Evolutionary conservation across 768 basidiomycete genomes (phyloP).

Genomic region (Hygrophorus russula): DNA sequence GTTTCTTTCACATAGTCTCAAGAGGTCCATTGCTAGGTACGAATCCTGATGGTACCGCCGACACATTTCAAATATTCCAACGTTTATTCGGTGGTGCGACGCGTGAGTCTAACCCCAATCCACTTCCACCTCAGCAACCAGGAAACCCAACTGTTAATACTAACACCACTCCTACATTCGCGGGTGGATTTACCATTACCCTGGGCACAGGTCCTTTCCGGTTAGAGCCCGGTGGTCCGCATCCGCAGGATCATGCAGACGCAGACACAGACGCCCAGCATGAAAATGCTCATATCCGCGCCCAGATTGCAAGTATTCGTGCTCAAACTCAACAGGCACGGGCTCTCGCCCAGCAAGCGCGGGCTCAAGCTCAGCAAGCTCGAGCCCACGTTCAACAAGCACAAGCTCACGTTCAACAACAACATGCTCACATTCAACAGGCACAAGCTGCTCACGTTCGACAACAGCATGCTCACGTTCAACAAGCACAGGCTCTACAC

Average conservation of each 20-base stretch:
- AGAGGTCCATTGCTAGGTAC: background rate
- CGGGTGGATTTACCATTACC: slow-evolving; percentile 11
- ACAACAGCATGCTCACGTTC: too few relatives aligned
- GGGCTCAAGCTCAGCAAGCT: too few relatives aligned
- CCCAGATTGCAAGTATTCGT: too few relatives aligned
- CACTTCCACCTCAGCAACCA: background rate
- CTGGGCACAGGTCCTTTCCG: slow-evolving; percentile 5
- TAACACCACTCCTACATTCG: slow-evolving; percentile 5
- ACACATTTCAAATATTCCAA: slow-evolving; percentile 12
- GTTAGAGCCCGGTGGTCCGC: background rate
- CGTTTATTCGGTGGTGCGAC: slow-evolving; percentile 6
- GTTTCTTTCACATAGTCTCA: slow-evolving; percentile 1
- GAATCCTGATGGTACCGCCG: slow-evolving; percentile 3
- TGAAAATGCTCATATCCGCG: too few relatives aligned
- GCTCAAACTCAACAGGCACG: too few relatives aligned
- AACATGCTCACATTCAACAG: too few relatives aligned
- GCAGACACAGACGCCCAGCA: too few relatives aligned
- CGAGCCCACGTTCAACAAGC: too few relatives aligned
- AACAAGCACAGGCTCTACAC: too few relatives aligned
- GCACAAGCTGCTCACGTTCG: too few relatives aligned
- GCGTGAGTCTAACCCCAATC: background rate
- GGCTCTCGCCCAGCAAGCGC: too few relatives aligned
- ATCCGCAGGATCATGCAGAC: background rate
- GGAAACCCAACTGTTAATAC: background rate
- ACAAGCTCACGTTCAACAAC: too few relatives aligned